A percentile compares a stretch with the other conserved stretches of the same genome.
Evolutionary conservation across 805 yeast genomes (phyloP).

Genomic region (Zygosaccharomyces rouxii): DNA sequence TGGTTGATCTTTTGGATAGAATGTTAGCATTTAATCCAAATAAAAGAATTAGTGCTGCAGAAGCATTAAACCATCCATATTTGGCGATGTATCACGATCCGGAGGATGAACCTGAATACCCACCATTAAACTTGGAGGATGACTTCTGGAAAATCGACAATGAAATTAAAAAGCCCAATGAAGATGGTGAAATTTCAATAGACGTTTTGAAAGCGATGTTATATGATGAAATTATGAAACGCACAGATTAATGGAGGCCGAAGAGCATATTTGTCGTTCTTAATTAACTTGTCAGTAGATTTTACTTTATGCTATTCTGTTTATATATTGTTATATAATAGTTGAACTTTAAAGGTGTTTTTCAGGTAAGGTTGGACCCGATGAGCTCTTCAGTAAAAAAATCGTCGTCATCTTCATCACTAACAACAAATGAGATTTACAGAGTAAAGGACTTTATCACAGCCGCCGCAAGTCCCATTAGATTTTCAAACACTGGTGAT

Average conservation of each 20-base stretch:
- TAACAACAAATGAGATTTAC: not conserved
- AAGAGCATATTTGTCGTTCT: not conserved
- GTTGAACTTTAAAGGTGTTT: conserved; percentile 5
- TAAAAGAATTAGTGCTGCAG: conserved; percentile 67
- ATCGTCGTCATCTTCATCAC: not conserved
- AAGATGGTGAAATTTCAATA: conserved; percentile 71
- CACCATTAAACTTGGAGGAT: conserved; percentile 36
- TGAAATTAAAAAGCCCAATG: conserved; percentile 29
- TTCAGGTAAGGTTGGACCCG: not conserved
- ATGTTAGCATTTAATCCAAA: conserved; percentile 69
- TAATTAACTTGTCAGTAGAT: not conserved
- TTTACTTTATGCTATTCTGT: not conserved
- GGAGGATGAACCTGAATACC: conserved; percentile 58
- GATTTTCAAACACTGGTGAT: too few species aligned
- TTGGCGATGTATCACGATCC: conserved; percentile 64
- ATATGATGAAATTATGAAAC: conserved; percentile 72
- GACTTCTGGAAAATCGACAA: conserved; percentile 42
- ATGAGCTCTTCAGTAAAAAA: not conserved
- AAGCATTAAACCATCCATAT: conserved; percentile 73
- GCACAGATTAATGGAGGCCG: conserved; percentile 23
- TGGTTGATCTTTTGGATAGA: conserved; percentile 61
- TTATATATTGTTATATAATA: not conserved
- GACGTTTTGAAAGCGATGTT: conserved; percentile 71
- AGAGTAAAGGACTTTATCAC: not conserved
- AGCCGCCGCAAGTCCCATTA: too few species aligned